phyloP scores from a whole-genome alignment of 1,139 yeast genomes.

The Kodamaea fungicola region DNA sequence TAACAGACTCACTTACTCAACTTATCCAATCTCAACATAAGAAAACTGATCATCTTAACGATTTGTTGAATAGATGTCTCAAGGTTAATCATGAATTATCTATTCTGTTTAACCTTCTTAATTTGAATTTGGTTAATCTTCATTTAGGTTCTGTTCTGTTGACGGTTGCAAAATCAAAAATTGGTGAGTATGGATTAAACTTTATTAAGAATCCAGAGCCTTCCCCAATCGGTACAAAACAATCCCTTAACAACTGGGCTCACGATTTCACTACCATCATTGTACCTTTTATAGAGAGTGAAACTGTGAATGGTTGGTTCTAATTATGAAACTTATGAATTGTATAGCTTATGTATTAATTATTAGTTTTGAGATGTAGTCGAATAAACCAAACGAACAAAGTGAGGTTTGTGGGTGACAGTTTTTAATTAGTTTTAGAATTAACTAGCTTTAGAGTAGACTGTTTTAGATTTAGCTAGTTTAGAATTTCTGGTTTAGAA shows the following conservation, averaged over 20 bases:
- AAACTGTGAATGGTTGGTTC: slow-evolving; percentile 38
- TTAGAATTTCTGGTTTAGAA: too few species aligned
- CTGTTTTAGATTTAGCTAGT: too few species aligned
- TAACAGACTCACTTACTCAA: slow-evolving; percentile 29
- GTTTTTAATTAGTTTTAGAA: too few species aligned
- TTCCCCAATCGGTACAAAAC: slow-evolving; percentile 2
- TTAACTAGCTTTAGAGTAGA: too few species aligned
- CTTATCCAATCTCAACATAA: slow-evolving; percentile 13
- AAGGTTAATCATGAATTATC: slow-evolving; percentile 40
- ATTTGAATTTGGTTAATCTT: slow-evolving; percentile 21
- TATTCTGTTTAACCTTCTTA: slow-evolving; percentile 32
- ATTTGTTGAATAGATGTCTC: slow-evolving; percentile 25
- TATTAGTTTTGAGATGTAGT: too few species aligned
- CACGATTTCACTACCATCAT: slow-evolving; percentile 22
- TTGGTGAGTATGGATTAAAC: slow-evolving; percentile 26
- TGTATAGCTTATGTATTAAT: too few species aligned
- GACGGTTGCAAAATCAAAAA: slow-evolving; percentile 22
- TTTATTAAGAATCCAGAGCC: slow-evolving; percentile 13
- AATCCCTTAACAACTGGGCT: slow-evolving; percentile 27
- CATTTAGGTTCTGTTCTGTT: slow-evolving; percentile 22
- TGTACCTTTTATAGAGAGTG: slow-evolving; percentile 31
- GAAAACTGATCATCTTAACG: slow-evolving; percentile 17
- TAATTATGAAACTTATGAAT: slow-evolving; percentile 8
- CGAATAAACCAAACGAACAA: too few species aligned
- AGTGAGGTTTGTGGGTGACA: too few species aligned